Percentiles rank a stretch among this genome's conserved stretches.
Conservation (phyloP, 2,329 filamentous ascomycete species). For the Emergomyces pasteurianus region DNA sequence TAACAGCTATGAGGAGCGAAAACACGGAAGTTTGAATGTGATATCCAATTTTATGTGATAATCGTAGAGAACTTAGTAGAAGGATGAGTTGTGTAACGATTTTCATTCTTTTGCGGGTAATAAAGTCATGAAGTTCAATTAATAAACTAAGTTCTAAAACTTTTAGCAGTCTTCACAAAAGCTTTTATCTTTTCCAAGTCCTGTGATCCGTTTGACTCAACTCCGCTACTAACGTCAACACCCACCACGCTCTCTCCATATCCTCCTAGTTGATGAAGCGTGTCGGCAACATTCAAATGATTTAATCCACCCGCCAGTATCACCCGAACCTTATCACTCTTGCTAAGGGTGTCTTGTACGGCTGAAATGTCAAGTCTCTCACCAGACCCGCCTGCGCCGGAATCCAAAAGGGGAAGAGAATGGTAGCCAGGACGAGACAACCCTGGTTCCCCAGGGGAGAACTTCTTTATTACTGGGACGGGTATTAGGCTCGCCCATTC, state of each 20-base stretch:
- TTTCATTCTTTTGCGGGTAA: background rate
- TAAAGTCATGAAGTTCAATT: background rate
- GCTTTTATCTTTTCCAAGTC: conserved; percentile 65
- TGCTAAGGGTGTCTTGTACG: conserved; percentile 54
- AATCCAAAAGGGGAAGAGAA: conserved; percentile 71
- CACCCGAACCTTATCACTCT: conserved; percentile 59
- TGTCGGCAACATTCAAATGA: conserved; percentile 61
- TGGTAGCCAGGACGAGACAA: conserved; percentile 70
- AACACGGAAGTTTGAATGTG: background rate
- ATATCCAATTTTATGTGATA: background rate
- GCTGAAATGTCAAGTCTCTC: conserved; percentile 59
- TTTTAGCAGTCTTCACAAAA: conserved; percentile 68
- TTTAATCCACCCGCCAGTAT: conserved; percentile 77
- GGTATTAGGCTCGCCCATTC: conserved; percentile 88
- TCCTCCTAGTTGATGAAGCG: conserved; percentile 51
- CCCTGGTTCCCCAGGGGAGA: conserved; percentile 63
- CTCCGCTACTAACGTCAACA: conserved; percentile 89
- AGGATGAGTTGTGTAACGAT: background rate
- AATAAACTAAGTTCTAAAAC: conserved; percentile 18
- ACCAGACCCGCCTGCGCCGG: conserved; percentile 71
- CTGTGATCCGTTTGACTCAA: conserved; percentile 74
- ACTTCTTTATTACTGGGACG: conserved; percentile 80
- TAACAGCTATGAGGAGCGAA: background rate
- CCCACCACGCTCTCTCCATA: conserved; percentile 55
- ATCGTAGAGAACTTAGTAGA: background rate